A percentile compares a stretch with the other conserved stretches of the same genome.
Conservation (phyloP, 306 rosid species). For the Cucurbita argyrosperma region DNA sequence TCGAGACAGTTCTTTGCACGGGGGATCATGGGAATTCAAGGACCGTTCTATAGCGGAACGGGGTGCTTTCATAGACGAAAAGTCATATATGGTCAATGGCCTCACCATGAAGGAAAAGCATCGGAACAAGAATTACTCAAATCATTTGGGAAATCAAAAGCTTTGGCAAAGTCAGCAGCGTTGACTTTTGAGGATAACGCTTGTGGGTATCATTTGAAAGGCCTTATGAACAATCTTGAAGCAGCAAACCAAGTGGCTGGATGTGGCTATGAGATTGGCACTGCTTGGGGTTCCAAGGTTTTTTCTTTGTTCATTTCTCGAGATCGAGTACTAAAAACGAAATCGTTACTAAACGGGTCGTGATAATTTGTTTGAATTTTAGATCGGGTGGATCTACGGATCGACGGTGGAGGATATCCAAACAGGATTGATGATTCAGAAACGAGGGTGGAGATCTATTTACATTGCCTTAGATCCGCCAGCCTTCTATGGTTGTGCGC, state of each 20-base stretch:
- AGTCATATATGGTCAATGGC: constrained; percentile 45
- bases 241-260: constrained; percentile 31
- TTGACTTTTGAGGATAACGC: constrained; percentile 16
- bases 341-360: too few species aligned
- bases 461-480: constrained; percentile 14
- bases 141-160: constrained; percentile 33
- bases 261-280: constrained; percentile 32
- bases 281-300: constrained; percentile 58
- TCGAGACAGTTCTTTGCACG: too few species aligned
- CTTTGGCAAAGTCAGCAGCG: constrained; percentile 19
- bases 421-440: constrained; percentile 29
- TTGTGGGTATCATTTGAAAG: not conserved
- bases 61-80: constrained; percentile 18
- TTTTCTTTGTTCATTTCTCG: too few species aligned
- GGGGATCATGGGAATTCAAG: constrained; percentile 11
- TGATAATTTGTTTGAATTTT: too few species aligned
- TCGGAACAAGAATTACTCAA: constrained; percentile 1
- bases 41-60: not conserved
- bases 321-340: too few species aligned
- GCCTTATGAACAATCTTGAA: constrained; percentile 8
- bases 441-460: constrained; percentile 35
- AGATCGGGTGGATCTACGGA: too few species aligned
- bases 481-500: constrained; percentile 40
- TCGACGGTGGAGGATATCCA: too few species aligned
- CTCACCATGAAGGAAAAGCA: constrained; percentile 14